Evolutionary conservation across 2,329 filamentous ascomycete species (phyloP).

Genomic region (Aspergillus proliferans): DNA sequence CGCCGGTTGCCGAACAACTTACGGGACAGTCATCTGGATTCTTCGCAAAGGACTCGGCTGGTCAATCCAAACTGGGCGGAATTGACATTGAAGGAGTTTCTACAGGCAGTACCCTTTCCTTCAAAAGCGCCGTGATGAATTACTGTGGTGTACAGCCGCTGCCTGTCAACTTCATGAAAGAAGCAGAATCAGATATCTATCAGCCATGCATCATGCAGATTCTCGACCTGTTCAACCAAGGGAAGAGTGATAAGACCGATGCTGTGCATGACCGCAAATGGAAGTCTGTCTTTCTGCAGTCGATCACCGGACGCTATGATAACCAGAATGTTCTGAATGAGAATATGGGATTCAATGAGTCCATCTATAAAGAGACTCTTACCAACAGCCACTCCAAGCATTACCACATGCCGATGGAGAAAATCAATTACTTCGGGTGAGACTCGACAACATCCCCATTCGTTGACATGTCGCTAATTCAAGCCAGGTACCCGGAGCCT

Average conservation of each 20-base stretch:
- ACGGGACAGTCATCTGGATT: slow-evolving; percentile 22
- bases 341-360: slow-evolving; percentile 32
- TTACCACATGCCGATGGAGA: slow-evolving; percentile 23
- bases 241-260: slow-evolving; percentile 7
- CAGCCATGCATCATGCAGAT: slow-evolving; percentile 30
- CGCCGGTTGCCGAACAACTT: slow-evolving; percentile 23
- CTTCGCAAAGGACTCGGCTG: neutral
- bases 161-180: slow-evolving; percentile 25
- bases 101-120: slow-evolving; percentile 25
- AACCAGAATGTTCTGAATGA: slow-evolving; percentile 21
- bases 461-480: slow-evolving; percentile 4
- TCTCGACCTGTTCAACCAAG: slow-evolving; percentile 24
- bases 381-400: slow-evolving; percentile 22
- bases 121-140: slow-evolving; percentile 27
- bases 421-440: slow-evolving; percentile 42
- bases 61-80: slow-evolving; percentile 22
- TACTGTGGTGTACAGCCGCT: slow-evolving; percentile 26
- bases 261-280: slow-evolving; percentile 19
- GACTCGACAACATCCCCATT: slow-evolving; percentile 2
- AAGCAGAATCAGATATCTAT: slow-evolving; percentile 22
- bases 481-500: slow-evolving; percentile 27
- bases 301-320: slow-evolving; percentile 26
- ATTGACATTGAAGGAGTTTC: slow-evolving; percentile 24
- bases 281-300: slow-evolving; percentile 26
- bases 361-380: slow-evolving; percentile 25